Evolutionary conservation across 768 basidiomycete genomes (phyloP), one percentile per base, ranked within the genome.

Genomic region (Naganishia vaughanmartiniae): DNA sequence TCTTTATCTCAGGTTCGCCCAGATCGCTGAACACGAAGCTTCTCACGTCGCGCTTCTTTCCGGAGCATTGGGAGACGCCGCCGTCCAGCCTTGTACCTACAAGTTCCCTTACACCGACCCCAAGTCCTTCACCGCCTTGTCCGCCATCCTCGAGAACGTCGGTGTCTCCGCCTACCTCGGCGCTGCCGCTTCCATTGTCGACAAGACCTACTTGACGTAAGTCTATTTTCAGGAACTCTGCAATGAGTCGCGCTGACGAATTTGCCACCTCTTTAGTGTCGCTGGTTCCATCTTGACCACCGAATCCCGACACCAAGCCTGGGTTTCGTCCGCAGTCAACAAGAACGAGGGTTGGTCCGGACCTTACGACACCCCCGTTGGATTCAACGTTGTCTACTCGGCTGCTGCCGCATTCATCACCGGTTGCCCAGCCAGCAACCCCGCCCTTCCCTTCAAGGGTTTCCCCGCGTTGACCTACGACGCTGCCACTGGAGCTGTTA

Each of bases 221-320:
- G 60, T 63, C 11, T 6, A 6, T 42, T 26, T 42, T 15, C 28
- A 73, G 75, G 54, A 60, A 28, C 17, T 14, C 15, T 30, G 2
- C 2, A 42, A 26, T 39, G 36, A 42, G 28, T 45, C 83, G 70
- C 81, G 78, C 26, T 85, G 85, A 76, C 76, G 86, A 26, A 85
- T 85, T 12, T 36, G 14, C 19, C 12, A 9, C n/a, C 11, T 45
- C 28, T 19, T 17, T 21, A 63, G 60, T 5, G 84, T 85, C 21
- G 85, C 86, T 5, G 89, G 84, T 1, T 84, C 83, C 24, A 89
- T 91, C 73, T 82, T 89, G 55, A 82, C 86, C 19, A 85, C 84
- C 65, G 87, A 90, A 75, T 84, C 87, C 28, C 85, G 88, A 39
- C 89, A 89, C 69, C 84, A 87, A n/a, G 82, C 85, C 1, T 90